Evolutionary conservation across 768 basidiomycete species (phyloP), one percentile per base, ranked within the genome.

Genomic region (Fomitopsis serialis): DNA sequence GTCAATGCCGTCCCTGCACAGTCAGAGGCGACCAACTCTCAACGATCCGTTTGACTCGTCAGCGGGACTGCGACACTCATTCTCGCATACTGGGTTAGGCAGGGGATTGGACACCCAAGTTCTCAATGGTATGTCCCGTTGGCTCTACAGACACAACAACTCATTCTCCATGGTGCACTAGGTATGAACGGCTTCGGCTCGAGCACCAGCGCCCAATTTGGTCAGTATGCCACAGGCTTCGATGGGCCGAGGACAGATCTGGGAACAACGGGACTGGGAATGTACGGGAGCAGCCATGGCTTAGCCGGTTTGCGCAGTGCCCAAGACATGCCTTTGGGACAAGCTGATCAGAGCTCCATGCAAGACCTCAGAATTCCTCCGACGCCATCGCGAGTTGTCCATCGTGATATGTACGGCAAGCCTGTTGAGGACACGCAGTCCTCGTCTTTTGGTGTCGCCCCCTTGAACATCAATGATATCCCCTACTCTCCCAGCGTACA

Each of bases 41-140:
- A 68, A 71, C 48, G 79, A 81, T 29, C 50, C 70, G 8, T 48
- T 74, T 1, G 79, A 82, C 52, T 63, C 68, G 3, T 24, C 40
- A 8, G 17, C 24, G 2, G 42, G 25, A 13, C 11, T 34, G 29
- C 22, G 50, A 15, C 25, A 37, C 5, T 43, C 50, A n/a, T 43
- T 51, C 12, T 23, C 44, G n/a, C 21, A 45, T 19, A 73, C 32
- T 17, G 22, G 43, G 11, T 13, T 32, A 12, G 35, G n/a, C 25
- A 35, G 44, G 42, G 34, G 60, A 42, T 56, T 72, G 36, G 78
- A 80, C 51, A 71, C 69, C 15, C 72, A 72, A 57, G 71, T 70
- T 23, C 69, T 66, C 48, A 65, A 65, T 54, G 67, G 68, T 58
- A 53, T 35, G 63, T 58, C 3, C 12, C 8, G 36, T 42, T 12